Evolutionary conservation across 495 filamentous ascomycete genomes (phyloP).

Genomic region (Jackrogersella multiformis): DNA sequence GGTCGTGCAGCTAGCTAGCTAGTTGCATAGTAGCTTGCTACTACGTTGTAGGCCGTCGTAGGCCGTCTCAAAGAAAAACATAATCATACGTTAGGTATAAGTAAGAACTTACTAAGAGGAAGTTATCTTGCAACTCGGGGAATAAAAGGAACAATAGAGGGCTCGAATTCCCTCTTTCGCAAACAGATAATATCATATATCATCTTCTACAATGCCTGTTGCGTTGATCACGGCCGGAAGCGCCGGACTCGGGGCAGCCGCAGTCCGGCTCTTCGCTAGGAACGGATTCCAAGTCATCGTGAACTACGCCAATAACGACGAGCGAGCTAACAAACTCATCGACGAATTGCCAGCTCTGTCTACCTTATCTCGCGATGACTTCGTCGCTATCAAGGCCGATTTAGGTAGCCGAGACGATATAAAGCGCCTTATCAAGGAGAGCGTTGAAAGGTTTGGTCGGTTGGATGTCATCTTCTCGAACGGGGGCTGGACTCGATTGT

Average conservation of each 20-base stretch:
- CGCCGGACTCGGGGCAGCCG: constrained; percentile 65
- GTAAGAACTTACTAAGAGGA: not conserved
- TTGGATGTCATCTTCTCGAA: constrained; percentile 66
- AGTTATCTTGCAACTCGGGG: not conserved
- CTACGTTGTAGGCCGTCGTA: too few relatives aligned
- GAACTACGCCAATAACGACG: constrained; percentile 61
- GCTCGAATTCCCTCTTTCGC: not conserved
- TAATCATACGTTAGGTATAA: not conserved
- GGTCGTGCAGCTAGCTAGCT: too few relatives aligned
- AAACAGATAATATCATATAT: not conserved
- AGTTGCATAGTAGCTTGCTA: not conserved
- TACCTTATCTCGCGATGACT: constrained; percentile 37
- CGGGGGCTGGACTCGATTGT: constrained; percentile 64
- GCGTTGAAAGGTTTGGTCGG: constrained; percentile 55
- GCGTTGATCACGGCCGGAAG: constrained; percentile 65
- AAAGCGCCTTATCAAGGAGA: constrained; percentile 54
- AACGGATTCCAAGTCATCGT: constrained; percentile 60
- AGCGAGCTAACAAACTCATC: constrained; percentile 55
- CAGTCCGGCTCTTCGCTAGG: constrained; percentile 59
- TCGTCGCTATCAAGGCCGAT: constrained; percentile 59
- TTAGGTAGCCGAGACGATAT: constrained; percentile 56
- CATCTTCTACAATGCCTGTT: constrained; percentile 44
- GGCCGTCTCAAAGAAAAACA: not conserved
- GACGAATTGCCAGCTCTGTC: constrained; percentile 51
- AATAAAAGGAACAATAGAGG: not conserved